phyloP scores from a whole-genome alignment of 805 yeast genomes.

The Teunomyces aglyptinius region DNA sequence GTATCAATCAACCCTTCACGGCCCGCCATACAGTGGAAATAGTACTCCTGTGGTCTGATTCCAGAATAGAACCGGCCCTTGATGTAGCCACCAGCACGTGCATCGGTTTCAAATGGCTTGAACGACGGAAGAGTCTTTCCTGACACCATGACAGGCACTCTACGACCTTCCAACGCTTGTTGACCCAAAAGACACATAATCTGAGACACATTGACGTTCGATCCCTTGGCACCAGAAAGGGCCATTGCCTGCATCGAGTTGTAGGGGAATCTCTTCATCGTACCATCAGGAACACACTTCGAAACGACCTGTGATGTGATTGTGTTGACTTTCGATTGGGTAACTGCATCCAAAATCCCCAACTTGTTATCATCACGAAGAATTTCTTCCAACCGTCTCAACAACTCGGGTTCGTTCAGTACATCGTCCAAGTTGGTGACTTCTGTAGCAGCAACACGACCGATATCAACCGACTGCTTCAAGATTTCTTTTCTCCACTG shows the following conservation, averaged over 20 bases:
- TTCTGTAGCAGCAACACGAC: conserved; percentile 90
- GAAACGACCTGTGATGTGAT: conserved; percentile 94
- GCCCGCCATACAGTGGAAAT: conserved; percentile 99
- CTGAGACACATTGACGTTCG: conserved; percentile 96
- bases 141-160: conserved; percentile 98
- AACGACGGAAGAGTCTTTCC: conserved; percentile 97
- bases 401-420: conserved; percentile 65
- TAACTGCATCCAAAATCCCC: conserved; percentile 92
- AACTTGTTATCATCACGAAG: conserved; percentile 89
- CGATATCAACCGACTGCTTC: conserved; percentile 73
- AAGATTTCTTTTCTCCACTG: conserved; percentile 82
- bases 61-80: conserved; percentile 97
- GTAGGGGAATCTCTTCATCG: conserved; percentile 92
- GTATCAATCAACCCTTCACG: conserved; percentile 99
- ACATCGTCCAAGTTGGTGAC: conserved; percentile 72
- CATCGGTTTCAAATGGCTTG: conserved; percentile 94
- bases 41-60: conserved; percentile 96
- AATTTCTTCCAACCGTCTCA: conserved; percentile 89
- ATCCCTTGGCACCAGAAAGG: conserved; percentile 98
- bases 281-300: conserved; percentile 93
- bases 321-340: conserved; percentile 87
- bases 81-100: conserved; percentile 97
- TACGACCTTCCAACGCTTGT: conserved; percentile 98
- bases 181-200: conserved; percentile 99
- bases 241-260: conserved; percentile 99